A percentile compares a stretch with the other conserved stretches of the same genome.
These are phyloP conservation scores for Favolaschia claudopus DNA, from an alignment of 768 basidiomycete species.

Conservation along the genomic window DNA sequence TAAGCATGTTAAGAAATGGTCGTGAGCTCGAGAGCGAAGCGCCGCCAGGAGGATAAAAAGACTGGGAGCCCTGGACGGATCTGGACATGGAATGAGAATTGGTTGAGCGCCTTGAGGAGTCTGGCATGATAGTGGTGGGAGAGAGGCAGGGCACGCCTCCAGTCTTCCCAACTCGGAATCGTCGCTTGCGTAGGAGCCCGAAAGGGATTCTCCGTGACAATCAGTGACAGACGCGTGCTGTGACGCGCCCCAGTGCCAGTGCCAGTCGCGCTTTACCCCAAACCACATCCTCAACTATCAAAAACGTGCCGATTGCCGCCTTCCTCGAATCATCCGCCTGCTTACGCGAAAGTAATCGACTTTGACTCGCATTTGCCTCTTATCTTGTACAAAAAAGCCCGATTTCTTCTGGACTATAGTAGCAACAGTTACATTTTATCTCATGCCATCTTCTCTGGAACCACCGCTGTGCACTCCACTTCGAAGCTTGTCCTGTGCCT, in stretches of 20 bases:
- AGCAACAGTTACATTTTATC: not conserved
- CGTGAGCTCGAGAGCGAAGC: slow-evolving; percentile 65
- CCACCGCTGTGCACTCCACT: slow-evolving; percentile 66
- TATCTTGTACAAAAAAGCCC: too few relatives aligned
- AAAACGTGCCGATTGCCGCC: too few relatives aligned
- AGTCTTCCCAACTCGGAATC: not conserved
- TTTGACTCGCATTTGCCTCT: too few relatives aligned
- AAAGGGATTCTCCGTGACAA: slow-evolving; percentile 4
- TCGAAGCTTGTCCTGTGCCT: slow-evolving; percentile 58
- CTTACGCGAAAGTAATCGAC: too few relatives aligned
- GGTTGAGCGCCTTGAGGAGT: slow-evolving; percentile 33
- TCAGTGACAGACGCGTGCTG: not conserved
- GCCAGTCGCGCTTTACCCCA: too few relatives aligned
- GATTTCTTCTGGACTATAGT: too few relatives aligned
- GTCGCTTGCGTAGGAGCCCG: slow-evolving; percentile 18
- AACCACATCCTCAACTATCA: too few relatives aligned
- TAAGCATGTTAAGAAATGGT: slow-evolving; percentile 83
- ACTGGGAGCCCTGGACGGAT: slow-evolving; percentile 45
- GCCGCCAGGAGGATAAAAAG: slow-evolving; percentile 39
- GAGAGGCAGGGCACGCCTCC: slow-evolving; percentile 15
- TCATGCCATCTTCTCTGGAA: slow-evolving; percentile 20
- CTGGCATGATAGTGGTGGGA: slow-evolving; percentile 35
- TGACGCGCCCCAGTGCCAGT: not conserved
- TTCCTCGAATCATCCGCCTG: too few relatives aligned
- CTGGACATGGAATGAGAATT: slow-evolving; percentile 41